Evolutionary conservation across 1,284 basidiomycete genomes (phyloP).

Genomic region (Leccinum variabile): DNA sequence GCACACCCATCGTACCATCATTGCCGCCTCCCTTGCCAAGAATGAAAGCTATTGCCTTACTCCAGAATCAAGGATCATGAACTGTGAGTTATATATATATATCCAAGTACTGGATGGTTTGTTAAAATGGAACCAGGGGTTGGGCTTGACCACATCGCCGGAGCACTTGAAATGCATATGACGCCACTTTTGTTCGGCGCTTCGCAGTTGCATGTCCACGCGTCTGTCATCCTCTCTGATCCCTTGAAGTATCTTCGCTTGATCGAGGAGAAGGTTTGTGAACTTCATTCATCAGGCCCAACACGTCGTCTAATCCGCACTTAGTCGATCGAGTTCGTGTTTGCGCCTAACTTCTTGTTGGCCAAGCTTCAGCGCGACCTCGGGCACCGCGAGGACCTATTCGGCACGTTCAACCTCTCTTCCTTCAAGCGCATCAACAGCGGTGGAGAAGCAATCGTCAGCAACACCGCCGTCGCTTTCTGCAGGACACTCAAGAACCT

Average conservation of each 20-base stretch:
- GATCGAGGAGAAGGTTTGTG: conserved; percentile 26
- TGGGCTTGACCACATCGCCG: conserved; percentile 38
- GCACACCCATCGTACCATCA: conserved; percentile 27
- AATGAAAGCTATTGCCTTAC: conserved; percentile 28
- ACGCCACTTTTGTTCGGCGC: conserved; percentile 27
- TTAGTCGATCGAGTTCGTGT: conserved; percentile 29
- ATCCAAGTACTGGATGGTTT: neutral
- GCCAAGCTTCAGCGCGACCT: conserved; percentile 38
- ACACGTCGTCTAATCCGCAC: neutral
- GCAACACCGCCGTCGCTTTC: conserved; percentile 40
- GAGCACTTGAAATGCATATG: conserved; percentile 31
- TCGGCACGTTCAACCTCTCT: conserved; percentile 23
- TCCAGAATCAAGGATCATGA: conserved; percentile 29
- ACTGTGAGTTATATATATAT: conserved; percentile 24
- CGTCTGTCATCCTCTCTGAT: conserved; percentile 30
- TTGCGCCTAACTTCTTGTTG: conserved; percentile 44
- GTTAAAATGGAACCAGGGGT: conserved; percentile 20
- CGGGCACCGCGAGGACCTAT: conserved; percentile 24
- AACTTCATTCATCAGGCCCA: neutral
- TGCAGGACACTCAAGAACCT: conserved; percentile 36
- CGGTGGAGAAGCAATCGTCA: conserved; percentile 43
- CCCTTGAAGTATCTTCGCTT: conserved; percentile 23
- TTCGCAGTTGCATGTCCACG: conserved; percentile 30
- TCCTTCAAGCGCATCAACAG: conserved; percentile 32
- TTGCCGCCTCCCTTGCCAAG: conserved; percentile 31